Conservation (phyloP, 306 rosid genomes). For the Sophora flavescens region DNA sequence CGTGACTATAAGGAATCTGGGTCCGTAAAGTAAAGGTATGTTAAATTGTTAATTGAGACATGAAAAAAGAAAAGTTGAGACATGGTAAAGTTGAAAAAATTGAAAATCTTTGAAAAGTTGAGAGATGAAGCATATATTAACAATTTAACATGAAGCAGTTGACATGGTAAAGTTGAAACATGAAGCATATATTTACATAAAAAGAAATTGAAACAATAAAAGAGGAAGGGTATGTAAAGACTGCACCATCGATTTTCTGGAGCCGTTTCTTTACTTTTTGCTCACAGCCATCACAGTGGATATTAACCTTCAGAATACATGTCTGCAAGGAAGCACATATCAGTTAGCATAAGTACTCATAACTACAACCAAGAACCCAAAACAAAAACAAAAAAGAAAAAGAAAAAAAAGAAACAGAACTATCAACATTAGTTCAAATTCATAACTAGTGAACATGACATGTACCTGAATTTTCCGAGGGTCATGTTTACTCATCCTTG, state of each 20-base stretch:
- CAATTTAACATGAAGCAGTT: no score
- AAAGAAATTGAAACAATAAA: neutral
- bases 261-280: conserved; percentile 70
- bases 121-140: no score
- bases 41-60: no score
- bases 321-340: conserved; percentile 53
- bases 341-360: neutral
- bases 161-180: neutral
- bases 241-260: conserved; percentile 76
- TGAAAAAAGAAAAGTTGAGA: no score
- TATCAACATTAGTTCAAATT: neutral
- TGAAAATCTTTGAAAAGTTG: no score
- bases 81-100: no score
- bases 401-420: neutral
- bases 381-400: neutral
- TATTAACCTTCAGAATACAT: conserved; percentile 68
- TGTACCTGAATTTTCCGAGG: conserved; percentile 66
- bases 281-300: conserved; percentile 81
- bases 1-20: no score
- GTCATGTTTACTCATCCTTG: conserved; percentile 72
- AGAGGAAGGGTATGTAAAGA: neutral
- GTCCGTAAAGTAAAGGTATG: no score
- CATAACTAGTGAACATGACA: neutral
- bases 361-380: neutral
- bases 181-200: neutral